Percentiles rank a stretch among this genome's conserved stretches.
These are phyloP conservation scores for Colletotrichum nymphaeae DNA, from an alignment of 2,329 filamentous ascomycete genomes.

Conservation along the genomic window DNA sequence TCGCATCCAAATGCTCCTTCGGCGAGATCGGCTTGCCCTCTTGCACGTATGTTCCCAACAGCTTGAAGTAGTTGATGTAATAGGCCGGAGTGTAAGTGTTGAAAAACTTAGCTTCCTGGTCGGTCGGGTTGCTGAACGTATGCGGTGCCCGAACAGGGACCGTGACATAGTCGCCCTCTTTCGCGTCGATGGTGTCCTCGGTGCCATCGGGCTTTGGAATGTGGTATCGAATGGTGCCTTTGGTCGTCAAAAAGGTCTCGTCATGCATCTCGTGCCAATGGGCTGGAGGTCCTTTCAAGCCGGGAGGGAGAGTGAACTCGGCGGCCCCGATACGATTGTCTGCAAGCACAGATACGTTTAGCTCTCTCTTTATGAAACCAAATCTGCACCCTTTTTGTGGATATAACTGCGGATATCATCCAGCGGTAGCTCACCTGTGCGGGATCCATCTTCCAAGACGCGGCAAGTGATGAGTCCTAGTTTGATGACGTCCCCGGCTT, in stretches of 20 bases:
- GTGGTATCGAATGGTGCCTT: slow-evolving; percentile 2
- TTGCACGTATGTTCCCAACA: not conserved
- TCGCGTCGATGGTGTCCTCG: not conserved
- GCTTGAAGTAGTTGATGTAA: slow-evolving; percentile 34
- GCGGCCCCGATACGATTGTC: too few relatives aligned
- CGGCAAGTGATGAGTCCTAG: too few relatives aligned
- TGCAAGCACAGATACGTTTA: too few relatives aligned
- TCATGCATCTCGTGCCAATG: slow-evolving; percentile 11
- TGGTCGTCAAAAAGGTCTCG: slow-evolving; percentile 1
- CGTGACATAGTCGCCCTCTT: slow-evolving; percentile 25
- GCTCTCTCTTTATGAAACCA: too few relatives aligned
- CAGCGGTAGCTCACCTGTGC: too few relatives aligned
- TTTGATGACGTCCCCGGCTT: not conserved
- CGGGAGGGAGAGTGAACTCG: too few relatives aligned
- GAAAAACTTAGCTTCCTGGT: slow-evolving; percentile 40
- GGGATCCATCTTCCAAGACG: too few relatives aligned
- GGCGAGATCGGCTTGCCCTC: slow-evolving; percentile 5
- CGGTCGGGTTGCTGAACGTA: slow-evolving; percentile 41
- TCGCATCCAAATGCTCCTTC: slow-evolving; percentile 5
- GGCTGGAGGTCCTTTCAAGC: not conserved
- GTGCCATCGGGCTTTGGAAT: slow-evolving; percentile 6
- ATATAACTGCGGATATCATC: too few relatives aligned
- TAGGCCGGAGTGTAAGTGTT: slow-evolving; percentile 39
- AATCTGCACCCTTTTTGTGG: too few relatives aligned
- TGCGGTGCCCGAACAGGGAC: slow-evolving; percentile 40